phyloP scores from a whole-genome alignment of 2,329 filamentous ascomycete genomes.

The Paecilomyces niveus region DNA sequence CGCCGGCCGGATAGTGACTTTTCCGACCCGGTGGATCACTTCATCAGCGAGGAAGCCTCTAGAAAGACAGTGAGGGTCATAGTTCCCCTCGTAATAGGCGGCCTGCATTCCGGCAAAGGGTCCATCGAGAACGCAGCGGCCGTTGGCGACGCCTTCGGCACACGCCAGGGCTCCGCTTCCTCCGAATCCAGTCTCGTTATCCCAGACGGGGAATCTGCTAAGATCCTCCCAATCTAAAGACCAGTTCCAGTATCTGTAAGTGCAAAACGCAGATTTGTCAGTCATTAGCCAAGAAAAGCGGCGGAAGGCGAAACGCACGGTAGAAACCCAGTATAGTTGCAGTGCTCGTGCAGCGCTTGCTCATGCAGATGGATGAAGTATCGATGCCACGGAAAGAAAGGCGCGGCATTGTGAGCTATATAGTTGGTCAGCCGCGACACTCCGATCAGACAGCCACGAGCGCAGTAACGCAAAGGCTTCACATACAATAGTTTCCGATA shows the following conservation, averaged over 20 bases:
- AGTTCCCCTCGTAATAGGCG: not conserved
- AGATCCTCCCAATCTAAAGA: constrained; percentile 6
- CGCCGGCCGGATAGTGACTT: not conserved
- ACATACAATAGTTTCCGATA: not conserved
- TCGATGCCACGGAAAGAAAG: constrained; percentile 31
- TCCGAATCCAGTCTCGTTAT: constrained; percentile 5
- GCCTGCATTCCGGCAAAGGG: not conserved
- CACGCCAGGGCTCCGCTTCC: constrained; percentile 2
- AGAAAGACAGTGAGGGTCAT: constrained; percentile 3
- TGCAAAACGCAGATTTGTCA: not conserved
- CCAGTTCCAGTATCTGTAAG: constrained; percentile 4
- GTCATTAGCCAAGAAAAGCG: not conserved
- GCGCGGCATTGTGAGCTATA: constrained; percentile 21
- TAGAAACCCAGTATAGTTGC: constrained; percentile 15
- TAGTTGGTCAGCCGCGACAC: not conserved
- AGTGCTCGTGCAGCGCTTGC: constrained; percentile 16
- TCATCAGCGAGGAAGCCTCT: not conserved
- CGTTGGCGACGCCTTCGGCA: not conserved
- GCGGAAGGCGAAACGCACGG: constrained; percentile 2
- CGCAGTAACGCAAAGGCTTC: not conserved
- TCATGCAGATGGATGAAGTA: constrained; percentile 28
- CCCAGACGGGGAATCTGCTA: constrained; percentile 4
- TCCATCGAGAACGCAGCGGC: constrained; percentile 2
- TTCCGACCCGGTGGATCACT: not conserved
- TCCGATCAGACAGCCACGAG: not conserved